Base-by-base conservation (phyloP, 139 green algal species). In the Volvox reticuliferus region DNA sequence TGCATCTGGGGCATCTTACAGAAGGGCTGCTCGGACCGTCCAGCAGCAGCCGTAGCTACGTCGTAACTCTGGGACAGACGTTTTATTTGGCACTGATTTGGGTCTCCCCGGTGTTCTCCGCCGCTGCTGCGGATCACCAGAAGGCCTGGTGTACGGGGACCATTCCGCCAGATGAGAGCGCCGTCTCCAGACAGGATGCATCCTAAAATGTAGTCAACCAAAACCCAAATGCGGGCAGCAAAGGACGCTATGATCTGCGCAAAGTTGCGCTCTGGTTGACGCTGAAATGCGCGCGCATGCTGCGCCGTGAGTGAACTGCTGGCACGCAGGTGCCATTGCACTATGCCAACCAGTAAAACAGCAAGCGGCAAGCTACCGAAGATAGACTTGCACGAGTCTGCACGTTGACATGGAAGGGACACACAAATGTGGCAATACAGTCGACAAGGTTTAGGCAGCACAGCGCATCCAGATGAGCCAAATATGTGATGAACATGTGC, bases 301-400 rank as follows among this genome's bases (percentile, higher is more conserved):
- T 84, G 78, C 81, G 81, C 32, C 12, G n/a, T 21, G 13, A 16
- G 26, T 55, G 12, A 5, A 33, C 81, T 12, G 81, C n/a, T 62
- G 24, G 79, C 12, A 55, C 50, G 79, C 50, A 86, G 50, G 55
- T 86, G 79, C 50, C 79, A 86, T 37, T 86, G 44, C 79, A 26
- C 85, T 12, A 75, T 44, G 37, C 50, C 68, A 6, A 89, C 85
- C 28, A 89, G 17, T 2, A 26, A 36, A 20, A 82, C 19, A 1
- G 85, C 85, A 20, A 89, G 44, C 69, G 85, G 85, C 17, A 89
- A n/a, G 14, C 9, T 79, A n/a, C 85, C 85, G 2, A 89, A 13
- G 26, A 86, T 16, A n/a, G 79, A 86, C 79, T 71, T 71, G 50
- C 44, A 71, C 12, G 50, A n/a, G 28, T 71, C 79, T 86, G 79